A percentile compares a stretch with the other conserved stretches of the same genome.
These are phyloP conservation scores for Apocynum venetum DNA, from an alignment of 257 asterid species.

Conservation along the genomic window DNA sequence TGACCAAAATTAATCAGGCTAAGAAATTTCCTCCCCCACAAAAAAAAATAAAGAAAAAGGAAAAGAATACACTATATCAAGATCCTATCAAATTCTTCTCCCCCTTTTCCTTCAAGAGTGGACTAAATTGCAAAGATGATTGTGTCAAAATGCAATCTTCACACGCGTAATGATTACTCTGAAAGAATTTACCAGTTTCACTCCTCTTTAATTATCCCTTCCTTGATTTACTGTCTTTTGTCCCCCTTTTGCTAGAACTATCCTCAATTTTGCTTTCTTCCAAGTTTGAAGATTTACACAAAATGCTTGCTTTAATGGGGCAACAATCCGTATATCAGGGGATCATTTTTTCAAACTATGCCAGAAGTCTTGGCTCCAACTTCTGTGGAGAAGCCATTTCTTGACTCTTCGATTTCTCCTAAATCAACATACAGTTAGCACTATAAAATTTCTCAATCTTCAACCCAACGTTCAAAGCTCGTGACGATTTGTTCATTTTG, in stretches of 20 bases:
- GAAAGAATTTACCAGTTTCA: conserved; percentile 16
- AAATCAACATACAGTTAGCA: conserved; percentile 10
- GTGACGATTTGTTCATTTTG: too few relatives aligned
- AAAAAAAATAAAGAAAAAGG: conserved; percentile 5
- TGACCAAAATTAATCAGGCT: conserved; percentile 17
- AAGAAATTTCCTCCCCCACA: background rate
- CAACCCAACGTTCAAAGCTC: background rate
- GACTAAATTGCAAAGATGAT: conserved; percentile 9
- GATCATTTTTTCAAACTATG: conserved; percentile 9
- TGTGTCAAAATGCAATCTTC: conserved; percentile 10
- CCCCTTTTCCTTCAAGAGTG: conserved; percentile 23
- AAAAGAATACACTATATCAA: conserved; percentile 4
- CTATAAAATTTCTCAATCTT: background rate
- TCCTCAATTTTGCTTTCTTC: conserved; percentile 19
- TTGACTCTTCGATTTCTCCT: conserved; percentile 11
- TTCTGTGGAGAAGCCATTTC: conserved; percentile 11
- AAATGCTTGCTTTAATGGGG: conserved; percentile 15
- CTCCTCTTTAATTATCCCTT: conserved; percentile 6
- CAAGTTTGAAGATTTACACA: conserved; percentile 20
- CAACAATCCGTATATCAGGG: conserved; percentile 34
- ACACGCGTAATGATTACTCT: conserved; percentile 29
- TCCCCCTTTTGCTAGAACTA: conserved; percentile 27
- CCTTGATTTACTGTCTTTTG: conserved; percentile 40
- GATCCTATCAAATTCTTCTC: conserved; percentile 14
- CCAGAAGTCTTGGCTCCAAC: conserved; percentile 10